Conservation (phyloP, 2,329 filamentous ascomycete species). For the Aciculosporium take region DNA sequence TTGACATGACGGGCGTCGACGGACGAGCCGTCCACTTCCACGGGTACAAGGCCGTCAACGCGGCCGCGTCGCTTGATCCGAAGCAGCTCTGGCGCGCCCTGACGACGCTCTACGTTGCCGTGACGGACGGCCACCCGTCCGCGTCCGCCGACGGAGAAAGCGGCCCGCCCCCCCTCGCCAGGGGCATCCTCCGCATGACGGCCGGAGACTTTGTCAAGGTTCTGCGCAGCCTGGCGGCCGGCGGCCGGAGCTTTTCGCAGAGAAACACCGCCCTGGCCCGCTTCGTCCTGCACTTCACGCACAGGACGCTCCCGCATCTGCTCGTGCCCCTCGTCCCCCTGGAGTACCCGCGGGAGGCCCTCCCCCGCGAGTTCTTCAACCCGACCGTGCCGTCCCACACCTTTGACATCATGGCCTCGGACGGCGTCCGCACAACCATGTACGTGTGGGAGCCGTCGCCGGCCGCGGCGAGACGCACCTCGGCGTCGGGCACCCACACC, state of each 20-base stretch:
- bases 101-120: slow-evolving; percentile 46
- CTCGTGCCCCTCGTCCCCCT: slow-evolving; percentile 39
- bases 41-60: slow-evolving; percentile 48
- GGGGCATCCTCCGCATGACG: background rate
- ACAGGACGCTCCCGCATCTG: slow-evolving; percentile 37
- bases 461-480: background rate
- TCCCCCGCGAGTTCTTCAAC: slow-evolving; percentile 37
- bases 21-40: slow-evolving; percentile 41
- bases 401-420: slow-evolving; percentile 33
- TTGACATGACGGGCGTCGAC: slow-evolving; percentile 41
- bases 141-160: too few species aligned
- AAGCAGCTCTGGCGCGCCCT: slow-evolving; percentile 46
- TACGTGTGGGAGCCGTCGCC: slow-evolving; percentile 39
- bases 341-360: slow-evolving; percentile 34
- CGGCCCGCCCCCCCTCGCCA: too few species aligned
- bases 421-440: slow-evolving; percentile 37
- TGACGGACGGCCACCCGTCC: slow-evolving; percentile 29
- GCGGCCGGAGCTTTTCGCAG: slow-evolving; percentile 12
- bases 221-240: background rate
- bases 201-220: background rate
- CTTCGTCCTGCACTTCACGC: slow-evolving; percentile 42
- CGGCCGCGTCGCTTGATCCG: slow-evolving; percentile 41
- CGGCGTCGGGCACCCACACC: slow-evolving; percentile 1
- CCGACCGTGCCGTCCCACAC: slow-evolving; percentile 29
- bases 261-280: slow-evolving; percentile 30